Base-by-base conservation (phyloP, 2,329 filamentous ascomycete genomes). In the Alternaria novae-zelandiae region DNA sequence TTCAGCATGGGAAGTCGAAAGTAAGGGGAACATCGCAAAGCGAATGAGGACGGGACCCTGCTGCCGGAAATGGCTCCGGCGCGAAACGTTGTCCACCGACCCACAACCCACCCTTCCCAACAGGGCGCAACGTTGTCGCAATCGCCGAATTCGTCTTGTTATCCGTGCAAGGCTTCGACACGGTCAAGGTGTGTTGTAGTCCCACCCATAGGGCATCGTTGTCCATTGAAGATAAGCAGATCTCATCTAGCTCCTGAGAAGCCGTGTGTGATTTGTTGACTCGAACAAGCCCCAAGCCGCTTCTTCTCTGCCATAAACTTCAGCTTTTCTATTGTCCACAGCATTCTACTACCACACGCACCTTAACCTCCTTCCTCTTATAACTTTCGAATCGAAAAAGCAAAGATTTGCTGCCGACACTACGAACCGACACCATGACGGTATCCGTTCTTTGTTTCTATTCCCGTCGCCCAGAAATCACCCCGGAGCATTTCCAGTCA, bases 401-500 rank as follows among this genome's bases (percentile, higher is more conserved):
- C 23, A 13, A 10, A 20, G 11, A 23, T 32, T 32, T 26, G 9
- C 21, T 2, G 26, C 44, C 23, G 28, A 11, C 54, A 32, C 20
- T 28, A 23, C 21, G 10, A 17, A 25, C 13, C 54, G 23, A n/a
- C 61, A 62, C 26, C n/a, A 70, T 70, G 68, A 13, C 68, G 9
- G 17, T 63, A n/a, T 64, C 64, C 4, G 57, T 64, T 11, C 17
- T 67, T 15, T 36, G 50, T n/a, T 71, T 70, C 41, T 72, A 71
- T 28, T 65, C 66, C 2, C 68, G 70, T n/a, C 66, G 63, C 11
- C 67, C 66, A 25, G 68, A 70, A 25, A 43, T 69, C 26, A 69
- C 69, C 10, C 66, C 69, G 2, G 63, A 55, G 3, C 41, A 71
- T 9, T 73, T 73, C 57, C 63, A 53, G 51, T 50, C 57, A 5